Evolutionary conservation across 179 eudicot genomes (phyloP).

Genomic region (Vitellaria paradoxa): DNA sequence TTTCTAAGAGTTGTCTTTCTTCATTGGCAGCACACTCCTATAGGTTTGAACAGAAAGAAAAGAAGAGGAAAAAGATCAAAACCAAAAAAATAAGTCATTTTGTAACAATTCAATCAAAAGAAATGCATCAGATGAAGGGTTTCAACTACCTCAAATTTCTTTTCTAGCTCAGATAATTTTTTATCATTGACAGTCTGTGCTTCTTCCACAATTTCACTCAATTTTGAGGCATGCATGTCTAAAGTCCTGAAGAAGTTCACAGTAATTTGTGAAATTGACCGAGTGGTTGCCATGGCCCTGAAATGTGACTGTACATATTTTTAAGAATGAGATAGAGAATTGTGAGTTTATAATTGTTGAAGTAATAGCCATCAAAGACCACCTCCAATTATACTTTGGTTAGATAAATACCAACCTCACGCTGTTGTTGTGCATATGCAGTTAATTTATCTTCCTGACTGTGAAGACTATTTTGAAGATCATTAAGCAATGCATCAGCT

Average conservation of each 20-base stretch:
- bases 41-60: background rate
- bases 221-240: constrained; percentile 19
- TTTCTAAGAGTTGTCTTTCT: constrained; percentile 30
- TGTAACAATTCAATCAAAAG: background rate
- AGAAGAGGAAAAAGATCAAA: background rate
- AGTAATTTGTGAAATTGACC: constrained; percentile 22
- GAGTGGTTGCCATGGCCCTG: constrained; percentile 19
- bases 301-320: constrained; percentile 25
- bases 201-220: constrained; percentile 31
- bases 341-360: background rate
- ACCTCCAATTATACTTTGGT: too few relatives aligned
- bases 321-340: background rate
- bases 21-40: constrained; percentile 33
- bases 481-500: constrained; percentile 22
- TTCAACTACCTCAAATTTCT: constrained; percentile 33
- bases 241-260: constrained; percentile 34
- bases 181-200: constrained; percentile 20
- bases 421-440: constrained; percentile 29
- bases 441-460: constrained; percentile 26
- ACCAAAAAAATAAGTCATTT: background rate
- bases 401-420: constrained; percentile 21
- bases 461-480: constrained; percentile 27
- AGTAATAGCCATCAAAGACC: too few relatives aligned
- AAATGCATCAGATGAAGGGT: too few relatives aligned
- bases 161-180: constrained; percentile 31